Base-by-base conservation (phyloP, 345 rosid species). In the Populus euphratica region DNA sequence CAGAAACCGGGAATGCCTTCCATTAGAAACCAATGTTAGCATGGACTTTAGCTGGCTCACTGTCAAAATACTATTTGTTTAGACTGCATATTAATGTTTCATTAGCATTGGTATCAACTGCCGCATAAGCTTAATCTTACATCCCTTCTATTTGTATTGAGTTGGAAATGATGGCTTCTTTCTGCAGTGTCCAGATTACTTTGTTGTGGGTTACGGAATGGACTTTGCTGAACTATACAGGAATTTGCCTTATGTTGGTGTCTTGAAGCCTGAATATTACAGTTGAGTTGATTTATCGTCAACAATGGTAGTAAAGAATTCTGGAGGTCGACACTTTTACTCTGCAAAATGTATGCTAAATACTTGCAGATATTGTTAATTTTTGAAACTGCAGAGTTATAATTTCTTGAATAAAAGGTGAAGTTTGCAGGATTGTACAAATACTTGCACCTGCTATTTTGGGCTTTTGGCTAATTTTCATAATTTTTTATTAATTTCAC, bases 181-280 rank as follows among this genome's bases (percentile, higher is more conserved):
- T 80, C 73, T 66, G 83, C 91, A 95, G 98, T 95, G 99, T 77
- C 93, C 94, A 17, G 98, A 95, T 85, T 84, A 79, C 6, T 95
- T 95, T 49, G 93, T 89, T 2, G 96, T 95, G 65, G 99, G 99
- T 44, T 93, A 93, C 43, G 99, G 98, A 75, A 92, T 95, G 97
- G 99, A 95, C 85, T 95, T 85, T 78, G 98, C 96, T 9, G 99
- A 95, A 82, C 74, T 82, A 17, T 95, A 86, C 86, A 85, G 99
- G 81, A 95, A 92, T 86, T 75, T 95, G 83, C 93, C 99, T 64
- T 95, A 91, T 81, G 68, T 95, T 68, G 99, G 98, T 33, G 83
- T 95, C 49, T 81, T 95, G 90, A 95, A 93, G 85, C 90, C 94
- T 33, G 90, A 87, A 81, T 59, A n/a, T 83, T 92, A 91, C 86